Evolutionary conservation across 1,139 yeast genomes (phyloP).

Genomic region (Hemisphaericaspora lyxosophila): DNA sequence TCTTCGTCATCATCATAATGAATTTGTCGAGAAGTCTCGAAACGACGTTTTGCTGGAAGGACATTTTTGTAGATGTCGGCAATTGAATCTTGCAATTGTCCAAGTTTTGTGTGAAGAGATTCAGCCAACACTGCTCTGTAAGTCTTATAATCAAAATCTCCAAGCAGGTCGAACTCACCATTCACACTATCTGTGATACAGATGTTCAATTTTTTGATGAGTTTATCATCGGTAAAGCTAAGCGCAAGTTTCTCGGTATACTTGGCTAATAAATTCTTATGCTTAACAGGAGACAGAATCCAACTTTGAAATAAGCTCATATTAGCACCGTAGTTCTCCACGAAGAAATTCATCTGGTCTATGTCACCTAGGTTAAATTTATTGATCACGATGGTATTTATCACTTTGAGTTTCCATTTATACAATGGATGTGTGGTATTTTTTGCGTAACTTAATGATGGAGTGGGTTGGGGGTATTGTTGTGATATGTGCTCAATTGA

Average conservation of each 20-base stretch:
- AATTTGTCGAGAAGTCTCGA: slow-evolving; percentile 51
- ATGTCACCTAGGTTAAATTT: slow-evolving; percentile 22
- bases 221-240: slow-evolving; percentile 25
- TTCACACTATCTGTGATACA: slow-evolving; percentile 8
- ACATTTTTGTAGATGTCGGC: slow-evolving; percentile 21
- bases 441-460: slow-evolving; percentile 15
- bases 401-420: slow-evolving; percentile 35
- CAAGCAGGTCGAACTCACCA: slow-evolving; percentile 15
- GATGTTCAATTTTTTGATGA: slow-evolving; percentile 25
- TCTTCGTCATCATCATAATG: slow-evolving; percentile 50
- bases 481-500: slow-evolving; percentile 38
- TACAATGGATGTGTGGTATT: slow-evolving; percentile 21
- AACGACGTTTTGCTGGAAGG: slow-evolving; percentile 33
- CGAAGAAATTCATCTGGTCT: slow-evolving; percentile 21
- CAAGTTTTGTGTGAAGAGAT: slow-evolving; percentile 36
- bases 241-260: slow-evolving; percentile 24
- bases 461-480: slow-evolving; percentile 28
- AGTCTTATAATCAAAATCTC: slow-evolving; percentile 34
- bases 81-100: slow-evolving; percentile 29
- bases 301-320: slow-evolving; percentile 26
- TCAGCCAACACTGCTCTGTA: slow-evolving; percentile 40
- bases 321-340: slow-evolving; percentile 29
- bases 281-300: slow-evolving; percentile 14
- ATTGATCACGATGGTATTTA: slow-evolving; percentile 34
- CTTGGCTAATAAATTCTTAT: slow-evolving; percentile 18